Conservation (phyloP, 2,329 filamentous ascomycete genomes). For the Paecilomyces dactylethromorphus region DNA sequence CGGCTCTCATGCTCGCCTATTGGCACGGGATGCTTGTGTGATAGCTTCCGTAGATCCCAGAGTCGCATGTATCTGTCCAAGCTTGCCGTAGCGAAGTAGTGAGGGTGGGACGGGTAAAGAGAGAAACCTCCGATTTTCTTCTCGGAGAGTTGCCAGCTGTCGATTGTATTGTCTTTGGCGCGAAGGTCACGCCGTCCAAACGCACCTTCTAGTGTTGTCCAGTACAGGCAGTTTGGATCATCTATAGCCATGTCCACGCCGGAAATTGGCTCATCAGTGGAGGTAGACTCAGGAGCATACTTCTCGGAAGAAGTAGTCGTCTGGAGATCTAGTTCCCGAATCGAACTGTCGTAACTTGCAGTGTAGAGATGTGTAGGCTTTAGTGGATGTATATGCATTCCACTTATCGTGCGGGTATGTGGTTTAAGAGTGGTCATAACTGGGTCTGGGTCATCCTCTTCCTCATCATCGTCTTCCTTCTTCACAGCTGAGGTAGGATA, state of each 20-base stretch:
- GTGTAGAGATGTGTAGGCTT: slow-evolving; percentile 74
- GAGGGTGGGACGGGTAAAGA: slow-evolving; percentile 69
- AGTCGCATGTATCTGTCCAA: slow-evolving; percentile 84
- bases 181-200: slow-evolving; percentile 79
- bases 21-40: slow-evolving; percentile 59
- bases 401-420: slow-evolving; percentile 80
- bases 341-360: slow-evolving; percentile 86
- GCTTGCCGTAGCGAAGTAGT: slow-evolving; percentile 82
- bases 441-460: slow-evolving; percentile 61
- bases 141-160: slow-evolving; percentile 71
- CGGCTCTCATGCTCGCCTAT: slow-evolving; percentile 76
- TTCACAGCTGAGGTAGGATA: slow-evolving; percentile 33
- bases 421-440: slow-evolving; percentile 85
- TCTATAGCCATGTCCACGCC: slow-evolving; percentile 70
- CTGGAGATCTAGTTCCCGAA: slow-evolving; percentile 76
- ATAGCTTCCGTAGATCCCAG: slow-evolving; percentile 79
- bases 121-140: slow-evolving; percentile 96
- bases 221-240: slow-evolving; percentile 70
- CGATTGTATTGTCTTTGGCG: slow-evolving; percentile 46
- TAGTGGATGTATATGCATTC: slow-evolving; percentile 68
- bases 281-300: slow-evolving; percentile 65
- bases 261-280: slow-evolving; percentile 72
- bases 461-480: slow-evolving; percentile 61
- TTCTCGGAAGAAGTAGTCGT: slow-evolving; percentile 74
- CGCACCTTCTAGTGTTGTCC: slow-evolving; percentile 75